Percentiles rank a stretch among this genome's conserved stretches.
These are phyloP conservation scores for Scenedesmus sp. DNA, from an alignment of 163 green algal species.

Conservation along the genomic window DNA sequence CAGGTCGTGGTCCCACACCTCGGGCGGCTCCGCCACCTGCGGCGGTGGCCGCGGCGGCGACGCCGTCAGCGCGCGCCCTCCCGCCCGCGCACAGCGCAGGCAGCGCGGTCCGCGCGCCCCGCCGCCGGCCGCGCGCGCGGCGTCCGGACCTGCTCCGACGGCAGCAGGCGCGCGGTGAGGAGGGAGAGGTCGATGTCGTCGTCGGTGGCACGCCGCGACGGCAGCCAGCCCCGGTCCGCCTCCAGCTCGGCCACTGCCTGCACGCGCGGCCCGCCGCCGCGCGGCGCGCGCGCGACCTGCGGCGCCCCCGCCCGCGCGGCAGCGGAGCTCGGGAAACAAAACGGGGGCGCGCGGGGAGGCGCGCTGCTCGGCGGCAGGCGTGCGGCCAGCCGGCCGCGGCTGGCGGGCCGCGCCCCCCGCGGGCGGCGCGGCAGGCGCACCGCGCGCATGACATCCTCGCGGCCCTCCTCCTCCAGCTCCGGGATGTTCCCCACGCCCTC, in stretches of 20 bases:
- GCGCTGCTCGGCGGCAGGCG: neutral
- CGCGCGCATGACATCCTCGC: constrained; percentile 62
- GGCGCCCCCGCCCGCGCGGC: too few species aligned
- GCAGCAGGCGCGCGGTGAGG: constrained; percentile 59
- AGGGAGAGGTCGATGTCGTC: constrained; percentile 66
- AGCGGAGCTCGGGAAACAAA: neutral
- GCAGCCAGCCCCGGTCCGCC: constrained; percentile 62
- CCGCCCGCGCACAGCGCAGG: neutral
- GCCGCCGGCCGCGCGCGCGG: too few species aligned
- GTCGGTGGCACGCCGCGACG: constrained; percentile 24
- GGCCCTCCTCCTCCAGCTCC: constrained; percentile 68
- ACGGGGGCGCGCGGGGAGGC: neutral
- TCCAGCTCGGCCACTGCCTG: constrained; percentile 67
- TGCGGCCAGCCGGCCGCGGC: neutral
- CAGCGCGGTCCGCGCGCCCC: too few species aligned
- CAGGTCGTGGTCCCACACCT: constrained; percentile 63
- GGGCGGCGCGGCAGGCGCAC: constrained; percentile 39
- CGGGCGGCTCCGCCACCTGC: constrained; percentile 63
- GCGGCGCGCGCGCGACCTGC: constrained; percentile 64
- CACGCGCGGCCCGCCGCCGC: constrained; percentile 56
- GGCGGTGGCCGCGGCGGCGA: neutral
- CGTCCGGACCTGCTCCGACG: constrained; percentile 61
- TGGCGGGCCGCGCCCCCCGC: neutral
- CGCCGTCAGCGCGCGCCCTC: neutral
- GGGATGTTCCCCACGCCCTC: constrained; percentile 57